Percentiles rank a stretch among this genome's conserved stretches.
phyloP scores from a whole-genome alignment of 768 basidiomycete species.

The Pulveroboletus sp. region DNA sequence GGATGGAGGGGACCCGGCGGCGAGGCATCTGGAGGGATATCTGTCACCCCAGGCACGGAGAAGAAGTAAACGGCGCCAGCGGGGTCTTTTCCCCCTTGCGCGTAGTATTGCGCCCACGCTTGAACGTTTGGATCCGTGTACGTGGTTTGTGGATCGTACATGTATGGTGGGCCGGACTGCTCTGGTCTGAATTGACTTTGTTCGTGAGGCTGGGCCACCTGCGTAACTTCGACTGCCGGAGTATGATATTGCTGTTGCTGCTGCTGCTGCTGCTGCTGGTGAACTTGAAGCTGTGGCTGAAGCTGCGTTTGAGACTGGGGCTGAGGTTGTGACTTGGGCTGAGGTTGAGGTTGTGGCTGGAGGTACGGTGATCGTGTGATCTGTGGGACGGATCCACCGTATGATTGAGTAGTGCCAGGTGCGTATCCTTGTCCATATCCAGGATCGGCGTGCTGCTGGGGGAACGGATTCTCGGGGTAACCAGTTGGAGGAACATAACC shows the following conservation, averaged over 20 bases:
- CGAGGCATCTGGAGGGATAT: slow-evolving; percentile 24
- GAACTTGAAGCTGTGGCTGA: slow-evolving; percentile 28
- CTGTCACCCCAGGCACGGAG: slow-evolving; percentile 70
- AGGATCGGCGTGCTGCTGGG: slow-evolving; percentile 25
- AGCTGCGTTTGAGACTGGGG: slow-evolving; percentile 21
- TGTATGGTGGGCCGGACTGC: slow-evolving; percentile 42
- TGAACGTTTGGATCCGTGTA: slow-evolving; percentile 80
- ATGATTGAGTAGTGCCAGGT: slow-evolving; percentile 17
- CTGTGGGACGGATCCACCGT: slow-evolving; percentile 20
- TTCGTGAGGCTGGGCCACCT: slow-evolving; percentile 7
- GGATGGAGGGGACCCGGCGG: slow-evolving; percentile 4
- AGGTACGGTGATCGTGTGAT: slow-evolving; percentile 30
- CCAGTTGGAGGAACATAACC: slow-evolving; percentile 20
- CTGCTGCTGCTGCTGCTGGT: slow-evolving; percentile 25
- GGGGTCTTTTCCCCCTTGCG: slow-evolving; percentile 67
- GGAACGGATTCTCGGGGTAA: slow-evolving; percentile 23
- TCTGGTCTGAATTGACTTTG: slow-evolving; percentile 17
- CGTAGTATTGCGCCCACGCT: slow-evolving; percentile 85
- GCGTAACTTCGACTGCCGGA: slow-evolving; percentile 3
- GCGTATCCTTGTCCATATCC: slow-evolving; percentile 25
- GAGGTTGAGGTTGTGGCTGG: slow-evolving; percentile 26
- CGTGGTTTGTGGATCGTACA: slow-evolving; percentile 58
- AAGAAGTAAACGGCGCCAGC: slow-evolving; percentile 80
- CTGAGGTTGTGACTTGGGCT: slow-evolving; percentile 29
- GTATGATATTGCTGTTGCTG: slow-evolving; percentile 20